Evolutionary conservation across 2,329 filamentous ascomycete genomes (phyloP).

Genomic region (Nothopassalora personata): DNA sequence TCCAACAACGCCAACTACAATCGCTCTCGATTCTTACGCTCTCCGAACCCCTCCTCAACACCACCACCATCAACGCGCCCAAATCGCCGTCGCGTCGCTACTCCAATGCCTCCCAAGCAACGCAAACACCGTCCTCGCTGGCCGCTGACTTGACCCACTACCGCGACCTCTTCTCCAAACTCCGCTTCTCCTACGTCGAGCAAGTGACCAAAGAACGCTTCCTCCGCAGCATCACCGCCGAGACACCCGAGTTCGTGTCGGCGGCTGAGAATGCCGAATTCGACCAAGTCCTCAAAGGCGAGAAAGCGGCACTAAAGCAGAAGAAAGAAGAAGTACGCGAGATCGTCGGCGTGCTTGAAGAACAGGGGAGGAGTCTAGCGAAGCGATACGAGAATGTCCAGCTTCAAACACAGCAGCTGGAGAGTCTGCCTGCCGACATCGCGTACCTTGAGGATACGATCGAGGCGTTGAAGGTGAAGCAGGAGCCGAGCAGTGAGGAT

Average conservation of each 20-base stretch:
- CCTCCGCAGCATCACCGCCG: conserved; percentile 83
- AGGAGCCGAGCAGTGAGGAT: conserved; percentile 30
- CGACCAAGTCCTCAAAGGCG: conserved; percentile 61
- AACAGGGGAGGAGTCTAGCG: conserved; percentile 54
- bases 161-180: conserved; percentile 89
- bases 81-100: conserved; percentile 47
- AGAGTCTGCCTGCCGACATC: conserved; percentile 49
- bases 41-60: conserved; percentile 33
- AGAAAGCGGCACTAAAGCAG: conserved; percentile 71
- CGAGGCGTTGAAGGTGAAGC: conserved; percentile 39
- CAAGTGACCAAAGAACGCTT: conserved; percentile 99
- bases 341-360: conserved; percentile 68
- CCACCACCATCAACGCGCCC: conserved; percentile 21
- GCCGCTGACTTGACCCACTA: conserved; percentile 84
- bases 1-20: conserved; percentile 52
- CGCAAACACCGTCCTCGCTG: conserved; percentile 66
- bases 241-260: conserved; percentile 79
- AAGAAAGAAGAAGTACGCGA: conserved; percentile 73
- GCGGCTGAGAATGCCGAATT: conserved; percentile 75
- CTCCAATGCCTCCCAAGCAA: conserved; percentile 66
- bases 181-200: conserved; percentile 95
- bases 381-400: conserved; percentile 51
- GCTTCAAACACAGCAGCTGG: conserved; percentile 48
- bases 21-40: conserved; percentile 54
- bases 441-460: conserved; percentile 48